Evolutionary conservation across 1,284 basidiomycete species (phyloP), one percentile per base, ranked within the genome.

Genomic region (Austroboletus niveus): DNA sequence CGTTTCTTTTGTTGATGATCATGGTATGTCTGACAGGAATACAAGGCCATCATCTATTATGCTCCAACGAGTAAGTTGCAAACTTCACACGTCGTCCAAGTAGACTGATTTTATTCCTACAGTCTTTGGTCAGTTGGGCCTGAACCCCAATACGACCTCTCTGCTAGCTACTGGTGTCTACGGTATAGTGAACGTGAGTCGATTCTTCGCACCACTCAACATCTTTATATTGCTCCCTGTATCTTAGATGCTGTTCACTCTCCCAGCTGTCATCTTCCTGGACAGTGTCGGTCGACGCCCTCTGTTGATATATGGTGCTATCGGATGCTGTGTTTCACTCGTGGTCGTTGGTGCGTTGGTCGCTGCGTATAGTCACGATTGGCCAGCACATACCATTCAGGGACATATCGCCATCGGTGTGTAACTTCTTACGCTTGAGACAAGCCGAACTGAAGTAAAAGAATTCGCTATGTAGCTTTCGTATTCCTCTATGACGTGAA

Each of bases 91-190:
- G 5, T n/a, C n/a, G 11, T 36, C 0, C 24, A 27, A 38, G 31
- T 53, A 38, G n/a, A 9, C n/a, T 38, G 40, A 46, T 48, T 36
- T 38, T 29, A 29, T 34, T 5, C 30, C 24, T 34, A 17, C 8
- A 71, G 69, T 68, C 47, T 70, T 68, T 47, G 63, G 63, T 29
- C 68, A 70, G 48, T 42, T 71, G 30, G 66, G 66, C 9, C 41
- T 68, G 43, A 55, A 68, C 48, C 64, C 68, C 2, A 70, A 66
- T 22, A 68, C 66, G 2, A 71, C 66, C 7, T 70, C 66, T 9
- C 40, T 68, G 15, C 48, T 68, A 10, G 66, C 69, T 24, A 70
- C 69, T 2, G 66, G 66, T 20, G 61, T 68, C 15, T 71, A 57
- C 22, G 69, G 68, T 3, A 55, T 68, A 41, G 66, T 68, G 20